These are phyloP conservation scores for Diutina siamensis DNA, from an alignment of 1,139 yeast genomes.

Conservation along the genomic window DNA sequence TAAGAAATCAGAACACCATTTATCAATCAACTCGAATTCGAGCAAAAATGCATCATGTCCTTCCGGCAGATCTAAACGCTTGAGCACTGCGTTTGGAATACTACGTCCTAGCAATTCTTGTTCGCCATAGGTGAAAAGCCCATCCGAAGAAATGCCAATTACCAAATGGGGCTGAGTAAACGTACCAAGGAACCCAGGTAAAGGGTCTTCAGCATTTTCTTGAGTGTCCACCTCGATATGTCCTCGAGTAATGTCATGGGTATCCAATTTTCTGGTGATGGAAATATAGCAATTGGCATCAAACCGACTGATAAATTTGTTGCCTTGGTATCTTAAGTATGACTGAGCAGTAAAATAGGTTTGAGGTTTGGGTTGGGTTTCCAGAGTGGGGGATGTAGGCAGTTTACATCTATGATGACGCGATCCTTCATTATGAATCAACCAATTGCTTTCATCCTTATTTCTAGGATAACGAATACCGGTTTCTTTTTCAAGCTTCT, in stretches of 20 bases:
- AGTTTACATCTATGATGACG: constrained; percentile 6
- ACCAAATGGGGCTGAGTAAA: constrained; percentile 59
- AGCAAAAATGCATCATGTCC: constrained; percentile 95
- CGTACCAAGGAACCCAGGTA: constrained; percentile 33
- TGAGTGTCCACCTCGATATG: constrained; percentile 30
- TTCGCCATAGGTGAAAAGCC: constrained; percentile 83
- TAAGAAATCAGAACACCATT: constrained; percentile 57
- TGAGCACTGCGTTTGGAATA: constrained; percentile 58
- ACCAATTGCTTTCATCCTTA: constrained; percentile 37
- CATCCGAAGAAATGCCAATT: constrained; percentile 87
- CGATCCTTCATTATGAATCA: constrained; percentile 31
- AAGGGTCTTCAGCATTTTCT: constrained; percentile 22
- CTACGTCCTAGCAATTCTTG: constrained; percentile 73
- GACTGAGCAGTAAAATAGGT: constrained; percentile 93
- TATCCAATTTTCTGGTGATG: constrained; percentile 84
- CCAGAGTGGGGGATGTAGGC: constrained; percentile 4
- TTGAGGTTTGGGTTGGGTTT: constrained; percentile 38
- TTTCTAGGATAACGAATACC: constrained; percentile 25
- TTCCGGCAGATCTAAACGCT: constrained; percentile 80
- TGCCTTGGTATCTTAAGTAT: constrained; percentile 86
- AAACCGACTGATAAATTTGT: constrained; percentile 76
- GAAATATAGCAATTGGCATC: constrained; percentile 96
- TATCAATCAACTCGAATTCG: constrained; percentile 76
- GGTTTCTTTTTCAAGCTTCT: constrained; percentile 15
- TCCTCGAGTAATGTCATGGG: constrained; percentile 86